Evolutionary conservation across 805 yeast genomes (phyloP).

Genomic region (Saturnispora bothae): DNA sequence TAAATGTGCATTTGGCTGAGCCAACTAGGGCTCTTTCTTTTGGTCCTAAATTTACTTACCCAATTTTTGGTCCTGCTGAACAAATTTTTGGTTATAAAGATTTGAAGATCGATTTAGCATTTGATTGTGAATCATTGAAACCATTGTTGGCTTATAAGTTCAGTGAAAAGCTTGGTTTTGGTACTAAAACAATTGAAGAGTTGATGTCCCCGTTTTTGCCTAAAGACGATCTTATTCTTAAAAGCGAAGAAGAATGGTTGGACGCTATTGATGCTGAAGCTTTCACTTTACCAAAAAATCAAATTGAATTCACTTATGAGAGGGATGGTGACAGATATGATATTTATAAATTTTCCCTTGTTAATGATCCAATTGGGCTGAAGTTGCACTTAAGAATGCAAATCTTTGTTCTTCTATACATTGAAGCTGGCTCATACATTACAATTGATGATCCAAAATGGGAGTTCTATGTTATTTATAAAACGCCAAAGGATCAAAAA

Average conservation of each 20-base stretch:
- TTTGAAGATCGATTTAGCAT: slow-evolving; percentile 53
- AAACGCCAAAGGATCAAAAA: slow-evolving; percentile 25
- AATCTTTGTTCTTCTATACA: slow-evolving; percentile 69
- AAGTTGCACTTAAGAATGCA: slow-evolving; percentile 63
- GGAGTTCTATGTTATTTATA: slow-evolving; percentile 58
- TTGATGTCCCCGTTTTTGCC: slow-evolving; percentile 54
- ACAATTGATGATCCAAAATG: slow-evolving; percentile 68
- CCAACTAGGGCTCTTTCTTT: slow-evolving; percentile 52
- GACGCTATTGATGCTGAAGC: slow-evolving; percentile 39
- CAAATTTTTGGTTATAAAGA: slow-evolving; percentile 76
- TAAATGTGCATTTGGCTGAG: slow-evolving; percentile 42
- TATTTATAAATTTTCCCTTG: slow-evolving; percentile 41
- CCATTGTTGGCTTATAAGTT: slow-evolving; percentile 62
- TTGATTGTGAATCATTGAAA: slow-evolving; percentile 62
- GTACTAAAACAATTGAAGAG: slow-evolving; percentile 48
- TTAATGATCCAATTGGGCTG: slow-evolving; percentile 26
- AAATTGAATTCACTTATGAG: slow-evolving; percentile 15
- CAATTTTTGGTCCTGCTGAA: slow-evolving; percentile 88
- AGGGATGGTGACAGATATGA: slow-evolving; percentile 32
- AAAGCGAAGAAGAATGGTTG: slow-evolving; percentile 63
- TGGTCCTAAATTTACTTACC: slow-evolving; percentile 78
- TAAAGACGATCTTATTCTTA: slow-evolving; percentile 38
- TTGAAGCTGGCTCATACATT: slow-evolving; percentile 89
- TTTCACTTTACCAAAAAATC: slow-evolving; percentile 24
- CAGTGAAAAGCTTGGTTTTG: slow-evolving; percentile 40